Conservation (phyloP, 768 basidiomycete species). For the Serendipita indica region DNA sequence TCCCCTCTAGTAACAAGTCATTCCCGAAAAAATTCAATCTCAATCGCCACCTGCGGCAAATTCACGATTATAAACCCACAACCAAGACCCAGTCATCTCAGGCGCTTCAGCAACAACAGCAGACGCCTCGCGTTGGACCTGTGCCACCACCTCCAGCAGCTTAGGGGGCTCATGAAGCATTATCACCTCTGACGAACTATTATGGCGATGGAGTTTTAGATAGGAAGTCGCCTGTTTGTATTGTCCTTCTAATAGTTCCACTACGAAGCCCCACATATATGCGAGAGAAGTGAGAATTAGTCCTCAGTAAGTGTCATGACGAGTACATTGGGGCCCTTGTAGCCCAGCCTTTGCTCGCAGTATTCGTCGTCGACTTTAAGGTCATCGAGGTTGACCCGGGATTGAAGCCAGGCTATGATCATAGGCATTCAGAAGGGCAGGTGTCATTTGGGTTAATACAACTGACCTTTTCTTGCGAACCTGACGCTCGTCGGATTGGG, state of each 20-base stretch:
- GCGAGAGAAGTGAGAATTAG: too few relatives aligned
- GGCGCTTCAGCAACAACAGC: too few relatives aligned
- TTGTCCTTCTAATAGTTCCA: too few relatives aligned
- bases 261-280: too few relatives aligned
- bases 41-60: constrained; percentile 1
- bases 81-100: background rate
- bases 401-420: background rate
- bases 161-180: too few relatives aligned
- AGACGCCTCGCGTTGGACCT: too few relatives aligned
- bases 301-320: background rate
- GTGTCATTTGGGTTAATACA: background rate
- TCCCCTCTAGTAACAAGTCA: background rate
- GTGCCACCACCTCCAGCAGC: too few relatives aligned
- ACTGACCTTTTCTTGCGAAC: background rate
- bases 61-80: background rate
- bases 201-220: too few relatives aligned
- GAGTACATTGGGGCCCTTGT: background rate
- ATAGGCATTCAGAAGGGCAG: background rate
- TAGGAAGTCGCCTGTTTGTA: too few relatives aligned
- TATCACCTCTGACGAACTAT: too few relatives aligned
- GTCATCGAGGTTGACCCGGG: background rate
- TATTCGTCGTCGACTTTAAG: background rate
- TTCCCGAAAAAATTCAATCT: constrained; percentile 7
- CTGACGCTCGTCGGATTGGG: background rate
- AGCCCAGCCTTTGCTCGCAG: constrained; percentile 2